Percentiles rank a stretch among this genome's conserved stretches.
Evolutionary conservation across 257 asterid species (phyloP).

Genomic region (Primulina huaijiensis): DNA sequence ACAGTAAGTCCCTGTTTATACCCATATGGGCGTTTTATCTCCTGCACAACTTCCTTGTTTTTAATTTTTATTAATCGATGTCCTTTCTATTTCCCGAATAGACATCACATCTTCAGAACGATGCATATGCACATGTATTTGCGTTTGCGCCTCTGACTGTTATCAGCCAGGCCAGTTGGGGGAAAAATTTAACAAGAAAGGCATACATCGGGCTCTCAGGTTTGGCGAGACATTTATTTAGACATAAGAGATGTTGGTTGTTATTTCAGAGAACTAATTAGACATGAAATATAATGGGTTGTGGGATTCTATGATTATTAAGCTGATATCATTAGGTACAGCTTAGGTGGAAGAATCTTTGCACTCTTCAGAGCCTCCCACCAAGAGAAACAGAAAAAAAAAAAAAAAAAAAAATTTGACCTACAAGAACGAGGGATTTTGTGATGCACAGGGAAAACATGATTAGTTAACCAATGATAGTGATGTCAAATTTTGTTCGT

Average conservation of each 20-base stretch:
- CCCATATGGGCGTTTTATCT: slow-evolving; percentile 54
- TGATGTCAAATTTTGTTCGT: no score
- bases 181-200: slow-evolving; percentile 13
- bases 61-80: slow-evolving; percentile 8
- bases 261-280: no score
- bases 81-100: background rate
- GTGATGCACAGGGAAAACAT: no score
- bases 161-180: background rate
- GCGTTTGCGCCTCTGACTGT: background rate
- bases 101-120: background rate
- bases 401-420: no score
- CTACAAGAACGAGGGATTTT: no score
- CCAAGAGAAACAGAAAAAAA: no score
- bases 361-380: no score
- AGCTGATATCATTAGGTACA: no score
- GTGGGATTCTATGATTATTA: no score
- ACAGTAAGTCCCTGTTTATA: slow-evolving; percentile 47
- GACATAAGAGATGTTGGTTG: slow-evolving; percentile 40
- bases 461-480: no score
- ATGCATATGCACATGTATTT: background rate
- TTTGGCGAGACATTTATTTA: slow-evolving; percentile 44
- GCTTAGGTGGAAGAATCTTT: no score
- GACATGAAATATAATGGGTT: no score
- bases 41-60: slow-evolving; percentile 41
- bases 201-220: slow-evolving; percentile 67